A percentile compares a stretch with the other conserved stretches of the same genome.
phyloP scores from a whole-genome alignment of 352 stramenopile species.

The Phytophthora tubulina region DNA sequence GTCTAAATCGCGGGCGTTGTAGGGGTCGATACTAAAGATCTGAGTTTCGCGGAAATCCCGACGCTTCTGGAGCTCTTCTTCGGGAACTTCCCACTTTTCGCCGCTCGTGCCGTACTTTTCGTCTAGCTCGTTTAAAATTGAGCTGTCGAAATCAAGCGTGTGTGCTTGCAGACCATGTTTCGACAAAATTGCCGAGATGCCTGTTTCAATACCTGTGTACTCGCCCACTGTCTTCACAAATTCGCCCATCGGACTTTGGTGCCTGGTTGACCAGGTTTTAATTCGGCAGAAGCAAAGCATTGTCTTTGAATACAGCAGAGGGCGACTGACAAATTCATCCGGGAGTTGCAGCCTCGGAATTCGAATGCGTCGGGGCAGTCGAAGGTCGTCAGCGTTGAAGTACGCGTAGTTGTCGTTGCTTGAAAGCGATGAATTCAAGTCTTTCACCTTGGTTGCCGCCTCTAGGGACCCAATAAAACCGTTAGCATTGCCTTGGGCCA shows the following conservation, averaged over 20 bases:
- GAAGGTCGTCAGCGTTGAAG: conserved; percentile 75
- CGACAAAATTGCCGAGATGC: conserved; percentile 92
- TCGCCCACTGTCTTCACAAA: conserved; percentile 83
- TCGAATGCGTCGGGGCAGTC: conserved; percentile 72
- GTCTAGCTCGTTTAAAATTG: conserved; percentile 75
- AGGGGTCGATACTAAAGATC: conserved; percentile 99
- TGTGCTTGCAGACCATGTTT: conserved; percentile 90
- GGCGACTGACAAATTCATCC: conserved; percentile 68
- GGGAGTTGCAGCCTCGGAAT: conserved; percentile 79
- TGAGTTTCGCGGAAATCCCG: conserved; percentile 91
- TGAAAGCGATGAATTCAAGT: conserved; percentile 45
- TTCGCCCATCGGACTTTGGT: conserved; percentile 71
- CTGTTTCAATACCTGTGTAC: conserved; percentile 88
- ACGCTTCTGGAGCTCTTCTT: conserved; percentile 82
- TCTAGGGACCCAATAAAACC: conserved; percentile 75
- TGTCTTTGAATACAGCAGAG: conserved; percentile 66
- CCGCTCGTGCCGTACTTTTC: conserved; percentile 77
- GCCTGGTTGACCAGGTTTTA: conserved; percentile 69
- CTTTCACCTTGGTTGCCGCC: conserved; percentile 56
- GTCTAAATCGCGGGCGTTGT: conserved; percentile 96
- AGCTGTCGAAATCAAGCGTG: conserved; percentile 69
- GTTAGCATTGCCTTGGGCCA: conserved; percentile 62
- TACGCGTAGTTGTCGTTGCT: conserved; percentile 70
- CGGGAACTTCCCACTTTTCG: conserved; percentile 83
- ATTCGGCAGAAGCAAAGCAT: conserved; percentile 84